These are phyloP conservation scores for Cruciata laevipes DNA, from an alignment of 257 asterid species.

Conservation along the genomic window DNA sequence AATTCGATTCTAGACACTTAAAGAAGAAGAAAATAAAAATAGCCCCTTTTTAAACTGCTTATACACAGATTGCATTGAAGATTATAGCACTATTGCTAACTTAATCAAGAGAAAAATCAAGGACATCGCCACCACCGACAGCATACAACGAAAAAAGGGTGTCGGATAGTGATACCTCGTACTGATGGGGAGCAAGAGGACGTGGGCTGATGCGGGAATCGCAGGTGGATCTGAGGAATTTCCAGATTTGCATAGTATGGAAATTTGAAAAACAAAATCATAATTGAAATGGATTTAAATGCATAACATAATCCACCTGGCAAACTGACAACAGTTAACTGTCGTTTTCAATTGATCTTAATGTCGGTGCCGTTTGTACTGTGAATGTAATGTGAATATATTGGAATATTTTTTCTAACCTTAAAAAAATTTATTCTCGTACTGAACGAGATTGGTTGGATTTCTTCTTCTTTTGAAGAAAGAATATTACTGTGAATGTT, in stretches of 20 bases:
- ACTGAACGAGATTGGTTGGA: neutral
- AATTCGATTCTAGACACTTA: neutral
- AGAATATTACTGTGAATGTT: neutral
- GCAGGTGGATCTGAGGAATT: neutral
- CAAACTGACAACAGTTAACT: neutral
- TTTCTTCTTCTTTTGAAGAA: neutral
- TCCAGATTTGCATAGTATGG: neutral
- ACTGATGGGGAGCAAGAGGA: neutral
- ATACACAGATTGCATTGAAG: neutral
- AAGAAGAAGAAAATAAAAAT: neutral
- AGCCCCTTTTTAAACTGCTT: neutral
- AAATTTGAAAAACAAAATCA: no score
- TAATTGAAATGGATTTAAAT: no score
- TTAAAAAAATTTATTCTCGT: no score
- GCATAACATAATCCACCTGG: neutral
- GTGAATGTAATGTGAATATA: neutral
- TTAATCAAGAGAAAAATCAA: neutral
- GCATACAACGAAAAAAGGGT: neutral
- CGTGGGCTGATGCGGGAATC: neutral
- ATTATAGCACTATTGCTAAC: neutral
- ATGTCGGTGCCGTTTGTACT: neutral
- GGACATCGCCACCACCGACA: slow-evolving; percentile 1
- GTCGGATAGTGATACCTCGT: neutral
- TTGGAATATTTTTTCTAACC: neutral
- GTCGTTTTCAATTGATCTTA: neutral